Evolutionary conservation across 345 rosid species (phyloP).

Genomic region (Eucalyptus curtisii): DNA sequence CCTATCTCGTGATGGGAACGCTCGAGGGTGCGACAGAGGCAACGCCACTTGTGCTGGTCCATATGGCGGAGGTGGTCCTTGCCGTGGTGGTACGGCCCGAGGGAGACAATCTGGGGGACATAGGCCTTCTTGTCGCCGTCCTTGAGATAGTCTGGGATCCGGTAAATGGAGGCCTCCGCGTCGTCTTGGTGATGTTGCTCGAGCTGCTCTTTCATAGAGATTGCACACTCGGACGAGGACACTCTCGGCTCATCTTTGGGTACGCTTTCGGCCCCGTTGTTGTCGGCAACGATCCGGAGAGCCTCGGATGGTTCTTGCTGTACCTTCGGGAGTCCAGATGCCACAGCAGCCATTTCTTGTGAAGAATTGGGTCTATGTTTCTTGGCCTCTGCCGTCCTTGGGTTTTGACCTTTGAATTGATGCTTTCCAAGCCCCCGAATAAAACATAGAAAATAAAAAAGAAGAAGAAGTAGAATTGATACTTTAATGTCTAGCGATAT

Average conservation of each 20-base stretch:
- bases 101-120: slow-evolving; percentile 59
- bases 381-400: background rate
- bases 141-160: slow-evolving; percentile 31
- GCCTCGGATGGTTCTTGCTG: background rate
- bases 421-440: background rate
- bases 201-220: slow-evolving; percentile 14
- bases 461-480: background rate
- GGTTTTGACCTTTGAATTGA: background rate
- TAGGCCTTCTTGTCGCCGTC: slow-evolving; percentile 52
- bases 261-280: background rate
- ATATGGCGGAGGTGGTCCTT: slow-evolving; percentile 41
- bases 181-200: slow-evolving; percentile 47
- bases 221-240: slow-evolving; percentile 2
- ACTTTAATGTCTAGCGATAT: too few species aligned
- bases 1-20: slow-evolving; percentile 36
- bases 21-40: slow-evolving; percentile 42
- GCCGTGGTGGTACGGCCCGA: slow-evolving; percentile 78
- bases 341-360: slow-evolving; percentile 14
- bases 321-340: slow-evolving; percentile 14
- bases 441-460: too few species aligned
- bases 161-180: slow-evolving; percentile 24
- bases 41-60: slow-evolving; percentile 78
- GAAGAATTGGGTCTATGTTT: background rate
- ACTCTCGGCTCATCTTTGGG: slow-evolving; percentile 4
- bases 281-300: background rate